Evolutionary conservation across 2,329 filamentous ascomycete species (phyloP), one percentile per base, ranked within the genome.

Genomic region (Dothideomycetes sp.): DNA sequence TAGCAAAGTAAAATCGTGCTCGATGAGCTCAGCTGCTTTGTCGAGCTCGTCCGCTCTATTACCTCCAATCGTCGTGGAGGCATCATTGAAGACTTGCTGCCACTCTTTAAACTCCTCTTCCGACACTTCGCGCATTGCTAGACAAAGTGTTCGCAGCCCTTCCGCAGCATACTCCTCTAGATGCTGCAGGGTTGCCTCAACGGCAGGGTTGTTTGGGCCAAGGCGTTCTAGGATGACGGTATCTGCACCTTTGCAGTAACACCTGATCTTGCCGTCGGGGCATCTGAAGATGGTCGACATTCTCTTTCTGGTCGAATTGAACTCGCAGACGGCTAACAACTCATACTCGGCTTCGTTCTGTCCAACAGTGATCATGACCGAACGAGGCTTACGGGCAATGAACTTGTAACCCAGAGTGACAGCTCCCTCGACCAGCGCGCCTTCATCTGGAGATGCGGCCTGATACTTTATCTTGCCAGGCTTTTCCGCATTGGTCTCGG

Each of bases 81-180:
- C 91, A 49, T 80, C 81, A 45, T 95, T 88, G 57, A 80, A 96
- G 19, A 98, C 76, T 48, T 80, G 72, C 58, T 73, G 75, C 91
- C 91, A 98, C 54, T 93, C 80, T 49, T 78, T 73, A 54, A 81
- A 98, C 55, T 98, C 91, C 18, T 83, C 72, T 48, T 98, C 89
- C 0, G 88, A 79, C 16, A 98, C 69, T 60, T 96, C 91, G 40
- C 91, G 83, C 81, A 94, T 86, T 8, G 91, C 87, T 48, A 98
- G 68, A 64, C 93, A 98, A 11, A 98, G 75, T 4, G 91, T 98
- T 52, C 91, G 82, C 37, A 98, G 70, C 60, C 91, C 93, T 51
- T 98, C 91, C 0, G 89, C 93, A 5, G 91, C 91, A 58, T 98
- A 98, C 55, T 98, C 93, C 62, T 98, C 93, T n/a, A 98, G 72